Percentiles rank a stretch among this genome's conserved stretches.
Evolutionary conservation across 257 asterid species (phyloP).

Genomic region (Eustoma russellianum): DNA sequence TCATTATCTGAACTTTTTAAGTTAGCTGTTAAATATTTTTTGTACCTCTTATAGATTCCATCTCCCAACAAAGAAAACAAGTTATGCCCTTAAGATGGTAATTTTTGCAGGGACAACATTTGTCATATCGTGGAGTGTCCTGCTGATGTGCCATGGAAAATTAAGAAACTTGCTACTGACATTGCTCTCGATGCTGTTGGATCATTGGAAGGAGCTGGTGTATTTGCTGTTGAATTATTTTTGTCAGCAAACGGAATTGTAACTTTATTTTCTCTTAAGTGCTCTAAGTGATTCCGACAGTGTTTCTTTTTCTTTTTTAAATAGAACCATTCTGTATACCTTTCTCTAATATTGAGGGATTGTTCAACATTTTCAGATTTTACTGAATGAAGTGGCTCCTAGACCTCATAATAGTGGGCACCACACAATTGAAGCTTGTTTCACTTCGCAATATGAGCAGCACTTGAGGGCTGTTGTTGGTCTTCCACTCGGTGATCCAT

Average conservation of each 20-base stretch:
- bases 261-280: too few species aligned
- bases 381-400: slow-evolving; percentile 95
- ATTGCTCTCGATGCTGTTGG: slow-evolving; percentile 71
- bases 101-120: slow-evolving; percentile 66
- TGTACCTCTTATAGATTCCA: too few species aligned
- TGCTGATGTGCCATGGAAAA: slow-evolving; percentile 75
- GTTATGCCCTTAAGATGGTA: background rate
- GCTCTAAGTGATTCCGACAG: background rate
- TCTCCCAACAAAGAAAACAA: background rate
- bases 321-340: background rate
- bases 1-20: slow-evolving; percentile 8
- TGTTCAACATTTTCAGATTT: slow-evolving; percentile 34
- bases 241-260: slow-evolving; percentile 87
- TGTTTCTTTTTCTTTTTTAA: background rate
- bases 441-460: slow-evolving; percentile 91
- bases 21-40: background rate
- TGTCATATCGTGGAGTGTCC: slow-evolving; percentile 96
- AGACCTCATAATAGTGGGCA: slow-evolving; percentile 99
- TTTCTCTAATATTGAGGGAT: background rate
- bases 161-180: slow-evolving; percentile 67
- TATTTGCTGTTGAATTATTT: slow-evolving; percentile 89
- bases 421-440: slow-evolving; percentile 86
- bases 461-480: slow-evolving; percentile 93
- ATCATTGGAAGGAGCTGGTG: slow-evolving; percentile 95
- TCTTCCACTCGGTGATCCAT: slow-evolving; percentile 93